Percentiles rank a stretch among this genome's conserved stretches.
phyloP scores from a whole-genome alignment of 192 early-diverging fungal species.

The Chytriomyces hyalinus region DNA sequence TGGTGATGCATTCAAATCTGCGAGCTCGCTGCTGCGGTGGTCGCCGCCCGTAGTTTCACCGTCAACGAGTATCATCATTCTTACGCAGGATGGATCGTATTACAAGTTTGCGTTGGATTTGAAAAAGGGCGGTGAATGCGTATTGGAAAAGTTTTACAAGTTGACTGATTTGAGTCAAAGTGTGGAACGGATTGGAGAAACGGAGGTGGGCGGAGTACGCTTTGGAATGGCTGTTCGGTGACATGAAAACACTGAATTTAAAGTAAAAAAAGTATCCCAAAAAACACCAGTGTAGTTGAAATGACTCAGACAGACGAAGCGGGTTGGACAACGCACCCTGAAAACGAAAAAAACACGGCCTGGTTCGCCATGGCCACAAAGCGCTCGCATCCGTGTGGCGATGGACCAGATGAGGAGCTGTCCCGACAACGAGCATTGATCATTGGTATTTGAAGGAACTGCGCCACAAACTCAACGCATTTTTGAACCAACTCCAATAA shows the following conservation, averaged over 20 bases:
- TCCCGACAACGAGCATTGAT: too few species aligned
- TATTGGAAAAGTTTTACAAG: conserved; percentile 30
- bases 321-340: too few species aligned
- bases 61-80: not conserved
- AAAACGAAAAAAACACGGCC: too few species aligned
- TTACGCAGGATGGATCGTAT: conserved; percentile 71
- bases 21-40: not conserved
- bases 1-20: not conserved
- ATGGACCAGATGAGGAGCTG: too few species aligned
- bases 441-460: too few species aligned
- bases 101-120: conserved; percentile 86
- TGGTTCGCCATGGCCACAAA: too few species aligned
- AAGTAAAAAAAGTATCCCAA: too few species aligned
- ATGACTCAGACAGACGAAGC: too few species aligned
- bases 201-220: not conserved
- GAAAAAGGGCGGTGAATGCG: conserved; percentile 71
- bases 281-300: too few species aligned
- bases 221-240: conserved; percentile 18
- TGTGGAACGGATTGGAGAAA: conserved; percentile 5
- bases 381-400: too few species aligned
- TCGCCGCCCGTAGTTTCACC: not conserved
- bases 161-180: not conserved
- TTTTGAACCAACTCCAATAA: too few species aligned
- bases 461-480: too few species aligned
- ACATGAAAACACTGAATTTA: not conserved